Base-by-base conservation (phyloP, 371 early-diverging fungal genomes). In the Saksenaea oblongispora region DNA sequence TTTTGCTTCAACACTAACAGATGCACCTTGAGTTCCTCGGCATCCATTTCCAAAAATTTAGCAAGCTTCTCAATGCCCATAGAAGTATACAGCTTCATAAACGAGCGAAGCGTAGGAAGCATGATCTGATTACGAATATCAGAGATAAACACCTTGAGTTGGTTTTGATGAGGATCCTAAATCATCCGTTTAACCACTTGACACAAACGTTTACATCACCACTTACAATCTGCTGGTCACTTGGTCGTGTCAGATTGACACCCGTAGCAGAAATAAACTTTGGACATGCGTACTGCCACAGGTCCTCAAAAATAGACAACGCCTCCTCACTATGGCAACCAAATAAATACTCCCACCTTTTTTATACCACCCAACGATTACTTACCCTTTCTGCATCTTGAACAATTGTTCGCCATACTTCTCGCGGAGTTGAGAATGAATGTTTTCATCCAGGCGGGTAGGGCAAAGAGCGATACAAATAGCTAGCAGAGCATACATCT, bases 401-500 rank as follows among this genome's bases (percentile, higher is more conserved):
- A 84, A 83, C 58, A 92, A 80, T 63, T 95, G 95, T 58, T 97
- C 98, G 28, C 92, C 94, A 68, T 94, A 89, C 84, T 95, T 95
- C 72, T 97, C 98, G 69, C 93, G 87, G 63, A 97, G 72, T 53
- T 86, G 77, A 61, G 83, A 86, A 84, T 96, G 95, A 64, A 96
- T 88, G 76, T 87, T 84, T 76, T 97, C 98, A 74, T 97, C 98
- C 51, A 97, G 78, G 39, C 95, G 88, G 47, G 93, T 93, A n/a
- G 97, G 96, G 68, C 91, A 94, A 47, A 97, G 85, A 24, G 95
- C 87, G 44, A 95, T 89, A 72, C 94, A 93, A 61, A 96, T 90
- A 60, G 95, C 90, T 61, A 97, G 78, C 36, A 97, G 83, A 15
- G 95, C 94, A 69, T 96, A 96, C 93, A 96, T 95, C 74, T 93